These are phyloP conservation scores for Xylariaceae sp. DNA, from an alignment of 2,329 filamentous ascomycete species.

Conservation along the genomic window DNA sequence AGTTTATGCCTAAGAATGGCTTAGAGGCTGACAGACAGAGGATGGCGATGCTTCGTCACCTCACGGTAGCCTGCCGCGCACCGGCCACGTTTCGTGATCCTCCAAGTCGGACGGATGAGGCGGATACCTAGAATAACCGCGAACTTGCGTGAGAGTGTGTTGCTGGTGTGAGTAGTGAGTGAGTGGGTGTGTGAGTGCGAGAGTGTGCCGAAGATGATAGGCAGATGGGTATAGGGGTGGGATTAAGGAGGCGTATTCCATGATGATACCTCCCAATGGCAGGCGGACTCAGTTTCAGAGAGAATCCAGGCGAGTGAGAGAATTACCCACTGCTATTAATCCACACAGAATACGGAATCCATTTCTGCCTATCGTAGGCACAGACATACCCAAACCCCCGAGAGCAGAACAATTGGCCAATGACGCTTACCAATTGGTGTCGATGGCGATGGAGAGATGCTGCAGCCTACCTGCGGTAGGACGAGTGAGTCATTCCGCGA, in stretches of 20 bases:
- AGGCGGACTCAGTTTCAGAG: too few relatives aligned
- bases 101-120: constrained; percentile 7
- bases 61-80: constrained; percentile 13
- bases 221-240: not conserved
- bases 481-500: constrained; percentile 25
- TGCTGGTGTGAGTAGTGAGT: not conserved
- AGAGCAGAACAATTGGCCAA: constrained; percentile 26
- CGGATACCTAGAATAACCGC: constrained; percentile 4
- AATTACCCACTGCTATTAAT: too few relatives aligned
- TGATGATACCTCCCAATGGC: too few relatives aligned
- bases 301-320: too few relatives aligned
- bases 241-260: not conserved
- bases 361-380: not conserved
- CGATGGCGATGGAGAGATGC: constrained; percentile 10
- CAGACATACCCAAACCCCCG: not conserved
- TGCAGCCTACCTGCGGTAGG: constrained; percentile 10
- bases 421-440: constrained; percentile 20
- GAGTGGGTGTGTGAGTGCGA: not conserved
- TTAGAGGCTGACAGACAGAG: constrained; percentile 1
- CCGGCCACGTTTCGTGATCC: not conserved
- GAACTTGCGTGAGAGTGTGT: not conserved
- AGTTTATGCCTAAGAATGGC: constrained; percentile 2
- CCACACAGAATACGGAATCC: too few relatives aligned
- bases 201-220: not conserved
- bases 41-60: constrained; percentile 19